Conservation (phyloP, 495 filamentous ascomycete genomes). For the Penicillium argentinense region DNA sequence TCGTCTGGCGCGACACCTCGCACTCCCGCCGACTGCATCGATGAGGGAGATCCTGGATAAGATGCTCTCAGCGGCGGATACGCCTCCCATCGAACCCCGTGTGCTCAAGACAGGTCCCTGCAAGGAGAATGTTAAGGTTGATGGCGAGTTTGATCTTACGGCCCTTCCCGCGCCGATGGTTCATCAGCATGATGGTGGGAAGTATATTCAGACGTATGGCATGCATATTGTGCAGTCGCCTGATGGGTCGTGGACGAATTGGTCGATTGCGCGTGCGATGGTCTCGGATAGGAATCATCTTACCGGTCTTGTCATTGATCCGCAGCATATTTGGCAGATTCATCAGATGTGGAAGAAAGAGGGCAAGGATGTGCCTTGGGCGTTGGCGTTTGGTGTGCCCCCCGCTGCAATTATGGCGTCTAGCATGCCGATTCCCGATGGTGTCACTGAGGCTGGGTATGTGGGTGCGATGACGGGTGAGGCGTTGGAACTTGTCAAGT, state of each 20-base stretch:
- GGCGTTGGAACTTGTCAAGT: conserved; percentile 40
- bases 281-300: conserved; percentile 33
- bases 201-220: conserved; percentile 41
- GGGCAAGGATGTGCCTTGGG: conserved; percentile 38
- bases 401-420: conserved; percentile 41
- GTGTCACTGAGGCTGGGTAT: conserved; percentile 35
- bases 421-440: conserved; percentile 40
- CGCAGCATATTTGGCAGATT: conserved; percentile 39
- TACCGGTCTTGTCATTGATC: conserved; percentile 28
- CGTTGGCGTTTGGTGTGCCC: conserved; percentile 38
- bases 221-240: conserved; percentile 40
- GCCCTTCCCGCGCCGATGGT: conserved; percentile 33
- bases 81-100: conserved; percentile 26
- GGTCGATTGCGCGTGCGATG: conserved; percentile 45
- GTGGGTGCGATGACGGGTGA: conserved; percentile 38
- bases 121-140: conserved; percentile 35
- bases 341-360: conserved; percentile 37
- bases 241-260: conserved; percentile 41
- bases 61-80: conserved; percentile 24
- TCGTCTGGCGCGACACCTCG: conserved; percentile 36
- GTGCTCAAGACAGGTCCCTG: conserved; percentile 27
- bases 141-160: conserved; percentile 35
- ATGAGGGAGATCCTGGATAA: conserved; percentile 33
- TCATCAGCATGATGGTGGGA: conserved; percentile 38
- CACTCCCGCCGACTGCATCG: conserved; percentile 27